Evolutionary conservation across 2,329 filamentous ascomycete genomes (phyloP).

Genomic region (Parastagonospora nodorum): DNA sequence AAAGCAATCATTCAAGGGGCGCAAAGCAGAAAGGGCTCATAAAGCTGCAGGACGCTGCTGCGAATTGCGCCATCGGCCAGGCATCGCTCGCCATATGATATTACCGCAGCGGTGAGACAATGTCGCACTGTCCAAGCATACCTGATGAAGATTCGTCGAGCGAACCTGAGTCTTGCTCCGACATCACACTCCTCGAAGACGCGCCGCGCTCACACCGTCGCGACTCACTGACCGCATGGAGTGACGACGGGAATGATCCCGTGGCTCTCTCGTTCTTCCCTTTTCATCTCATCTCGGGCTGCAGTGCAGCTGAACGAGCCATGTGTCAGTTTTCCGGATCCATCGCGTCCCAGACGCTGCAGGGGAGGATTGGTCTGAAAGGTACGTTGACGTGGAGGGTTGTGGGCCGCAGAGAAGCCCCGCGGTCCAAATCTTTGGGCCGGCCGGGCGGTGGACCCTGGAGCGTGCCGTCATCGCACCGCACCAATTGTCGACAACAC

Average conservation of each 20-base stretch:
- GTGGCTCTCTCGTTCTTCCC: constrained; percentile 15
- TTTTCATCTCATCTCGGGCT: constrained; percentile 34
- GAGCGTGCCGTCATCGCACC: constrained; percentile 28
- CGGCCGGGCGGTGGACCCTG: constrained; percentile 16
- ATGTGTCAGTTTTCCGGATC: constrained; percentile 40
- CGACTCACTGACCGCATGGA: constrained; percentile 4
- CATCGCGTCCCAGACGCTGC: constrained; percentile 31
- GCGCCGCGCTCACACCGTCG: constrained; percentile 1
- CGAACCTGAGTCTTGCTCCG: constrained; percentile 20
- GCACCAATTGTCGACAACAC: constrained; percentile 10
- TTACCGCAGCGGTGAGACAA: constrained; percentile 2
- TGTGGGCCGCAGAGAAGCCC: not conserved
- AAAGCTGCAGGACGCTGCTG: not conserved
- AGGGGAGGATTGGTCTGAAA: constrained; percentile 12
- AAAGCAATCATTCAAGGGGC: not conserved
- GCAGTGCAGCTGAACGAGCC: constrained; percentile 28
- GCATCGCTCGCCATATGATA: constrained; percentile 7
- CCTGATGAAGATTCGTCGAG: constrained; percentile 10
- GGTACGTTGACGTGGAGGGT: constrained; percentile 15
- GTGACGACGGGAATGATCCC: constrained; percentile 1
- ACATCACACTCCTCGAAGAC: constrained; percentile 16
- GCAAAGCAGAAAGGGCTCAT: not conserved
- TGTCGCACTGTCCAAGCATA: constrained; percentile 1
- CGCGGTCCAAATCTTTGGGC: not conserved
- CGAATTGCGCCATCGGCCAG: constrained; percentile 6